Evolutionary conservation across 352 stramenopile genomes (phyloP), one percentile per base, ranked within the genome.

Genomic region (Globisporangium echinulatum): DNA sequence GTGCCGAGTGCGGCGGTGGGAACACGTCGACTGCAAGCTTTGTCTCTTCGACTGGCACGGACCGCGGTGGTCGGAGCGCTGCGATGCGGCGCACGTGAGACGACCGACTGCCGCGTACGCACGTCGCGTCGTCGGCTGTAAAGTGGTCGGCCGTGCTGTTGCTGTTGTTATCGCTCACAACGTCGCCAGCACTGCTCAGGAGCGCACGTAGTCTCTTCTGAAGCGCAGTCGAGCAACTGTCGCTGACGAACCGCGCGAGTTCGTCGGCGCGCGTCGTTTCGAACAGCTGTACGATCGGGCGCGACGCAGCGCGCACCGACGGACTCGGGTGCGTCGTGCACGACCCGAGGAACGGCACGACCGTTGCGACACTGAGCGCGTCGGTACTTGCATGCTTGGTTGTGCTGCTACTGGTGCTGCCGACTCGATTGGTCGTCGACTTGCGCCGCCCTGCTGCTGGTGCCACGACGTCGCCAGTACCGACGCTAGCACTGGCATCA

Each of bases 61-160:
- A 89, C 1, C 79, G 74, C 7, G 79, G 81, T 4, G 80, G 79
- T 0, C 81, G 75, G 42, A 93, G 57, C 2, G 83, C 83, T 7
- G 83, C 81, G 46, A 93, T 75, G 7, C 83, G 78, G 1, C 81
- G 74, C 9, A 93, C 76, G 36, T 93, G 83, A 3, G 83, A 93
- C 5, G 78, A 74, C 0, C 81, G 81, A 69, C 77, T 90, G 0
- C 81, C 82, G 8, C 81, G 75, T 13, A 92, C 75, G 52, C 79
- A 82, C 0, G 75, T 90, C 5, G 74, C 59, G 52, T 83, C 62
- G 14, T 83, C 70, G 0, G 67, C 76, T 5, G 76, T 73, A 38
- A 85, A 85, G 48, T 87, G 74, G 44, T 90, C 74, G 0, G 71
- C 68, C 2, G 2, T 25, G 25, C 25, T 25, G 47, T 79, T 79